A percentile compares a stretch with the other conserved stretches of the same genome.
Evolutionary conservation across 23 red algal species (phyloP).

Genomic region (Pyropia yezoensis): DNA sequence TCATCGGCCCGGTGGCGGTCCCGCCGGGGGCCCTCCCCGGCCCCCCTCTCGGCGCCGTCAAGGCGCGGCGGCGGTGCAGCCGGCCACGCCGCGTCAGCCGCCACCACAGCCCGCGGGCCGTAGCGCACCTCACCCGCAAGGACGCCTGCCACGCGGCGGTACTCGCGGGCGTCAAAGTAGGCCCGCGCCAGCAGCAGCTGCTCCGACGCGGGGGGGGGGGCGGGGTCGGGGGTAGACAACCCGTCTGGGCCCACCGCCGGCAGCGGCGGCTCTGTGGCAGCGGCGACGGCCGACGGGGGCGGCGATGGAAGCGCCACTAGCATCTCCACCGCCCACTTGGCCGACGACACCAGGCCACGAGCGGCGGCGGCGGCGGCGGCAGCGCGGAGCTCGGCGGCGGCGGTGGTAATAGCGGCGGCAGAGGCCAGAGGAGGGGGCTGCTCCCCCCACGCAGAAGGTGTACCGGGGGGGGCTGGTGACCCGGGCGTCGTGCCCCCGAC

Average conservation of each 20-base stretch:
- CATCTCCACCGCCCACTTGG: slow-evolving; percentile 53
- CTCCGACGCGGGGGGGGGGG: neutral
- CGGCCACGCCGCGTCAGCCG: too few relatives aligned
- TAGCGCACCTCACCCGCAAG: neutral
- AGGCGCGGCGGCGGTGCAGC: too few relatives aligned
- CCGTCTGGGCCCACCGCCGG: neutral
- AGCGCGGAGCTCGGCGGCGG: slow-evolving; percentile 6
- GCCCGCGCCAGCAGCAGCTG: slow-evolving; percentile 36
- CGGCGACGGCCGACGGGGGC: neutral
- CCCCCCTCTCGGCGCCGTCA: too few relatives aligned
- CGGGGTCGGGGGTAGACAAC: neutral
- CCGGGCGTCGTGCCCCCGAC: neutral
- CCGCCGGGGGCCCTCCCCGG: too few relatives aligned
- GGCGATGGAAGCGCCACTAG: slow-evolving; percentile 17
- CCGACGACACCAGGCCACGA: slow-evolving; percentile 50
- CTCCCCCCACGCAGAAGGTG: neutral
- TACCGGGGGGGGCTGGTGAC: neutral
- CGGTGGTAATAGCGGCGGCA: neutral
- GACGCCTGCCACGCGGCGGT: slow-evolving; percentile 44
- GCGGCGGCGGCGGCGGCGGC: slow-evolving; percentile 35
- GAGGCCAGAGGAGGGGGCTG: neutral
- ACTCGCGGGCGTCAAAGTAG: slow-evolving; percentile 74
- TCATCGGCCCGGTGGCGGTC: neutral
- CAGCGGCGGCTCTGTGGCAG: neutral
- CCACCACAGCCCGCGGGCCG: too few relatives aligned